These are phyloP conservation scores for Fusarium lyarnte DNA, from an alignment of 2,329 filamentous ascomycete species.

Conservation along the genomic window DNA sequence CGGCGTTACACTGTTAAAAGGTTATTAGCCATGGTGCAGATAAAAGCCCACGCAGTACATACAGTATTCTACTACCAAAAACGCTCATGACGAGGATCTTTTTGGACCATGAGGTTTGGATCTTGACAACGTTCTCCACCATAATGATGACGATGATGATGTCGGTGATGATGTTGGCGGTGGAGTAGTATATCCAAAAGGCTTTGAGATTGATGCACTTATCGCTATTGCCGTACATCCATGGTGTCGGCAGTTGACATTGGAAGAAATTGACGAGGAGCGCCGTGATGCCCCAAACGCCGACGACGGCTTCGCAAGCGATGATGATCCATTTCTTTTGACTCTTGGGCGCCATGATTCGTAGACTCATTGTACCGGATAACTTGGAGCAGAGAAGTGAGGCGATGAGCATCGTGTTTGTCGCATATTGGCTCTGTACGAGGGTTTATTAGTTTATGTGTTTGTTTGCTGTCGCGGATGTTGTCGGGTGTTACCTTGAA, in stretches of 20 bases:
- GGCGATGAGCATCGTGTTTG: slow-evolving; percentile 39
- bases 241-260: slow-evolving; percentile 41
- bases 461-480: neutral
- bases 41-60: slow-evolving; percentile 1
- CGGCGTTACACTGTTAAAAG: slow-evolving; percentile 36
- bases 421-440: slow-evolving; percentile 41
- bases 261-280: slow-evolving; percentile 43
- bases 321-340: slow-evolving; percentile 38
- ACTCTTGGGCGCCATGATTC: slow-evolving; percentile 36
- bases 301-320: slow-evolving; percentile 29
- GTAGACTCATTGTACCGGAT: slow-evolving; percentile 40
- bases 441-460: slow-evolving; percentile 5
- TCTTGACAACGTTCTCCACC: slow-evolving; percentile 42
- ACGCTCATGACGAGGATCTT: slow-evolving; percentile 44
- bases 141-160: slow-evolving; percentile 41
- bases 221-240: slow-evolving; percentile 36
- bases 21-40: neutral
- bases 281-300: slow-evolving; percentile 38
- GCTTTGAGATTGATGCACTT: slow-evolving; percentile 35
- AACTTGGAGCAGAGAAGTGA: slow-evolving; percentile 42
- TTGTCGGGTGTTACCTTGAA: slow-evolving; percentile 37
- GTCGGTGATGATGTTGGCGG: slow-evolving; percentile 45
- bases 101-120: slow-evolving; percentile 43
- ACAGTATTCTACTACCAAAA: slow-evolving; percentile 46
- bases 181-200: slow-evolving; percentile 44